Conservation (phyloP, 225 moss, liverwort and hornwort species). For the Marchantia paleacea region DNA sequence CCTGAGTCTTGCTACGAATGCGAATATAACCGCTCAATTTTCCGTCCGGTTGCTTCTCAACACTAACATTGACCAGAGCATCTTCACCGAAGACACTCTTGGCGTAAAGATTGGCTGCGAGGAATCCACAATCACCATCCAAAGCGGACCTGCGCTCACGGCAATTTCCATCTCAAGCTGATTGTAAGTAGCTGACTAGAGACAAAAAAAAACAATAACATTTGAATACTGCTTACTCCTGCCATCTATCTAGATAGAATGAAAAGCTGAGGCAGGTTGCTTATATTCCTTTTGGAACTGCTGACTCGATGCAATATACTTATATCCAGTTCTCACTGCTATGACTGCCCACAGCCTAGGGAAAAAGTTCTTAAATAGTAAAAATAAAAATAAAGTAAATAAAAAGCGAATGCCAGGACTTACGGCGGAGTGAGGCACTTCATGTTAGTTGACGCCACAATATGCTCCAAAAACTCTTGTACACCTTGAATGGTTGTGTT, state of each 20-base stretch:
- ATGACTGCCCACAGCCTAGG: too few relatives aligned
- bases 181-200: neutral
- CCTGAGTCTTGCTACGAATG: slow-evolving; percentile 98
- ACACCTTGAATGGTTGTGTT: slow-evolving; percentile 91
- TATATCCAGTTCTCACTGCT: too few relatives aligned
- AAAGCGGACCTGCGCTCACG: slow-evolving; percentile 69
- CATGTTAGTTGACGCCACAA: slow-evolving; percentile 95
- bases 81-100: slow-evolving; percentile 99
- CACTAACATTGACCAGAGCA: slow-evolving; percentile 91
- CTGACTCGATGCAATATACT: neutral
- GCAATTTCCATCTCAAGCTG: slow-evolving; percentile 16
- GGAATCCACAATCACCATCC: slow-evolving; percentile 92
- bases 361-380: neutral
- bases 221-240: too few relatives aligned
- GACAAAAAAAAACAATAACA: too few relatives aligned
- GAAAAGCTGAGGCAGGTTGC: neutral
- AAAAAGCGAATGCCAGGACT: slow-evolving; percentile 20
- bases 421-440: slow-evolving; percentile 94
- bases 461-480: slow-evolving; percentile 83
- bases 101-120: slow-evolving; percentile 93
- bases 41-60: slow-evolving; percentile 94
- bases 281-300: neutral
- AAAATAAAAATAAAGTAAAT: neutral
- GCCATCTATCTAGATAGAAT: neutral
- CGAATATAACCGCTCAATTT: slow-evolving; percentile 92